Conservation (phyloP, 305 asterid species). For the Coffea humblotiana region DNA sequence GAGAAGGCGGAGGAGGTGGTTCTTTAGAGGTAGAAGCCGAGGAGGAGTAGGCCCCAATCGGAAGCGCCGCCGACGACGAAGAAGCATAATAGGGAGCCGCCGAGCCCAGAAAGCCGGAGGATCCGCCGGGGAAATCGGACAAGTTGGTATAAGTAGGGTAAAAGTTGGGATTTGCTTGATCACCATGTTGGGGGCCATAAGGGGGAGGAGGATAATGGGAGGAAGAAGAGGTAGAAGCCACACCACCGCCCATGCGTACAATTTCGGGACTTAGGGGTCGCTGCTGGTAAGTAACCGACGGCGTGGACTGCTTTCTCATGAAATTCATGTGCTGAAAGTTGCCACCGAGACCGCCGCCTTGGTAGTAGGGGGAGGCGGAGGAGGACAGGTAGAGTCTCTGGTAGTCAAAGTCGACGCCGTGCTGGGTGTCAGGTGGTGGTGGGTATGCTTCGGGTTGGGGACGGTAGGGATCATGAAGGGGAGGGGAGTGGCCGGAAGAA, state of each 20-base stretch:
- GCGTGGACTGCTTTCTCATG: conserved; percentile 74
- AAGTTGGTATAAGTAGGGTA: conserved; percentile 23
- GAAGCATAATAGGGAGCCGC: conserved; percentile 31
- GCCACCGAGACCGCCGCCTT: conserved; percentile 27
- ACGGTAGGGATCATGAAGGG: conserved; percentile 38
- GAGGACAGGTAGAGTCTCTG: background rate
- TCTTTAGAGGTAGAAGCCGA: conserved; percentile 57
- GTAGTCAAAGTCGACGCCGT: conserved; percentile 13
- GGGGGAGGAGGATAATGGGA: conserved; percentile 35
- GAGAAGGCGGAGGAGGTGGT: conserved; percentile 91
- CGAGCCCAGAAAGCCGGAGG: conserved; percentile 44
- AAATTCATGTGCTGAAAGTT: conserved; percentile 58
- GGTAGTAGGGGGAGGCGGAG: background rate
- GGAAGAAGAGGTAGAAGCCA: conserved; percentile 49
- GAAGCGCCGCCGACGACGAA: conserved; percentile 37
- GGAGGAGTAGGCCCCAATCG: conserved; percentile 20
- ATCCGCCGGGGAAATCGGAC: conserved; percentile 32
- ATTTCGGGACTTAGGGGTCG: conserved; percentile 67
- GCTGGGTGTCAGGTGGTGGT: too few relatives aligned
- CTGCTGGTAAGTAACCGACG: conserved; percentile 65
- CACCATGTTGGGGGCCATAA: conserved; percentile 29
- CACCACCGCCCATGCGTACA: conserved; percentile 59
- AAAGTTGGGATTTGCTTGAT: conserved; percentile 37
- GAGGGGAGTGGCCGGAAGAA: conserved; percentile 39
- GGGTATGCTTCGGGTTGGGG: background rate